Percentiles rank a stretch among this genome's conserved stretches.
Evolutionary conservation across 305 asterid species (phyloP).

Genomic region (Solanum hybrid): DNA sequence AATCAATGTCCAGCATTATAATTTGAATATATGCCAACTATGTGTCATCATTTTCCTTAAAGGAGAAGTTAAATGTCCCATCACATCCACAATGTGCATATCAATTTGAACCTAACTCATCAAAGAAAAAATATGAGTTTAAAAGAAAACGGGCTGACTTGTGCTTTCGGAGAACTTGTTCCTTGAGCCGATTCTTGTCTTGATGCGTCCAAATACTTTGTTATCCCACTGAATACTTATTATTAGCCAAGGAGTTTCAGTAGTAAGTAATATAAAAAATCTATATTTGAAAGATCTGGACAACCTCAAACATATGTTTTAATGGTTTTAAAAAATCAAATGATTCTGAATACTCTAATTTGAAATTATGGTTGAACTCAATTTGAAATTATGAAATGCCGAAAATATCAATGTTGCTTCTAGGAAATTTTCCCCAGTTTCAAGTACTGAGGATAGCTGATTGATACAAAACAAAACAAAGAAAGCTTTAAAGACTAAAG

Average conservation of each 20-base stretch:
- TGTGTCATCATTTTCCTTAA: too few species aligned
- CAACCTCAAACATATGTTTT: not conserved
- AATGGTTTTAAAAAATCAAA: too few species aligned
- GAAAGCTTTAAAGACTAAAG: not conserved
- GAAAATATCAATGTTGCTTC: too few species aligned
- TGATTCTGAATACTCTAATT: too few species aligned
- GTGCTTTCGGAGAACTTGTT: not conserved
- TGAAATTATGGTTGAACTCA: too few species aligned
- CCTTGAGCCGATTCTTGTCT: not conserved
- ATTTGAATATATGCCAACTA: too few species aligned
- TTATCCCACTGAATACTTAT: not conserved
- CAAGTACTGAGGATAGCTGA: not conserved
- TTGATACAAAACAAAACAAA: too few species aligned
- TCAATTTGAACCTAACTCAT: too few species aligned
- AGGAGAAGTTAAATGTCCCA: not conserved
- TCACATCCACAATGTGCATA: too few species aligned
- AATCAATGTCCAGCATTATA: too few species aligned
- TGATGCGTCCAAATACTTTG: not conserved
- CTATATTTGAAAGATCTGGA: not conserved
- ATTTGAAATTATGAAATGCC: too few species aligned
- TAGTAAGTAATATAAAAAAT: not conserved
- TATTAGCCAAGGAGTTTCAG: not conserved
- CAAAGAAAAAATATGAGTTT: not conserved
- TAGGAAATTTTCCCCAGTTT: too few species aligned
- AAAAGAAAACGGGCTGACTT: not conserved